Evolutionary conservation across 164 flowering plant genomes (phyloP).

Genomic region (Berberis vulgaris): DNA sequence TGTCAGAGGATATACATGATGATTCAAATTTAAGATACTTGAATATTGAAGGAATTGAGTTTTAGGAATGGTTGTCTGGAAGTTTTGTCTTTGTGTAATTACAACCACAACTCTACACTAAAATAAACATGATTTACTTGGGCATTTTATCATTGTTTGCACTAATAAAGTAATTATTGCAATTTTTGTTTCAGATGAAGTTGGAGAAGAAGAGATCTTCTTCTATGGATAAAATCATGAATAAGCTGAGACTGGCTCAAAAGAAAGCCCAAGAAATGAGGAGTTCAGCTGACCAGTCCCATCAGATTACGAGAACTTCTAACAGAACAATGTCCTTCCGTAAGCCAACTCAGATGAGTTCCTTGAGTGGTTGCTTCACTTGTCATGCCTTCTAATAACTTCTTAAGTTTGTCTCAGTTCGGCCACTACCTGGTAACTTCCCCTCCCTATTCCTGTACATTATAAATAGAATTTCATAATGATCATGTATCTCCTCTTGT

Average conservation of each 20-base stretch:
- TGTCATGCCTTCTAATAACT: slow-evolving; percentile 54
- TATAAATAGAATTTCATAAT: neutral
- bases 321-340: slow-evolving; percentile 37
- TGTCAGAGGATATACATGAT: too few relatives aligned
- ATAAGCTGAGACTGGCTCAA: slow-evolving; percentile 77
- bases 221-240: slow-evolving; percentile 92
- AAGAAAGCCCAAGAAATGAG: slow-evolving; percentile 93
- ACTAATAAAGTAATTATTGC: neutral
- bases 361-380: slow-evolving; percentile 87
- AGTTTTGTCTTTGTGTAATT: too few relatives aligned
- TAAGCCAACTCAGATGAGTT: slow-evolving; percentile 45
- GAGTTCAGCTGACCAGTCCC: slow-evolving; percentile 42
- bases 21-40: too few relatives aligned
- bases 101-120: too few relatives aligned
- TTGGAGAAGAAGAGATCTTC: slow-evolving; percentile 89
- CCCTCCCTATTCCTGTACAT: neutral
- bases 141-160: neutral
- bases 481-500: too few relatives aligned
- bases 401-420: neutral
- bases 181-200: slow-evolving; percentile 57
- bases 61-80: too few relatives aligned
- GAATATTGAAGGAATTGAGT: too few relatives aligned
- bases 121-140: neutral
- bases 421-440: neutral
- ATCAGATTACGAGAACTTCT: slow-evolving; percentile 39